phyloP scores from a whole-genome alignment of 192 early-diverging fungal species.

The Coemansia umbellata region DNA sequence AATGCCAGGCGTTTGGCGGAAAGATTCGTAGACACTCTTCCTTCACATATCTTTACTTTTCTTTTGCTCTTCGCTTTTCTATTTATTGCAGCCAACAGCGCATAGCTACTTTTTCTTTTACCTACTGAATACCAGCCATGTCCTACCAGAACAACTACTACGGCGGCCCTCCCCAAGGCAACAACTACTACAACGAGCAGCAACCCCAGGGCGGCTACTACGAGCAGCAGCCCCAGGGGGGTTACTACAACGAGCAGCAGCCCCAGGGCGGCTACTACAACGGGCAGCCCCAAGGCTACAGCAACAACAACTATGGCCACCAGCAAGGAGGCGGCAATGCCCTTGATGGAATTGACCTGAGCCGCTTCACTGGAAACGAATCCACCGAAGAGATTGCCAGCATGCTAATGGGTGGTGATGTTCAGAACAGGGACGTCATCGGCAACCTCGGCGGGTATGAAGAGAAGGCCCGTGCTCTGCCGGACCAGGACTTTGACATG shows the following conservation, averaged over 20 bases:
- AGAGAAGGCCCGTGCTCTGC: conserved; percentile 2
- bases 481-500: conserved; percentile 22
- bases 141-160: conserved; percentile 1
- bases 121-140: neutral
- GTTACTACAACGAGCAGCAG: conserved; percentile 10
- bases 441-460: conserved; percentile 1
- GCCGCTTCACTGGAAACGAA: neutral
- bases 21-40: no score
- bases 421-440: conserved; percentile 2
- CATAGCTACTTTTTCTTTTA: no score
- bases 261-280: conserved; percentile 12
- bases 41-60: neutral
- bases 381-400: conserved; percentile 7
- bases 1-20: no score
- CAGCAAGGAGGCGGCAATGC: conserved; percentile 8
- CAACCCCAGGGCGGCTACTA: conserved; percentile 12
- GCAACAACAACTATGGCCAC: conserved; percentile 5
- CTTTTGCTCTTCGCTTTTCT: conserved; percentile 1
- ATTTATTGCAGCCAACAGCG: conserved; percentile 1
- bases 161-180: conserved; percentile 1
- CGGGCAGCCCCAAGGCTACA: neutral
- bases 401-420: conserved; percentile 5
- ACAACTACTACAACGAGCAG: conserved; percentile 7
- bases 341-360: neutral
- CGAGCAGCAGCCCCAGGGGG: conserved; percentile 1